Conservation (phyloP, 805 yeast species). For the Lipomyces orientalis region DNA sequence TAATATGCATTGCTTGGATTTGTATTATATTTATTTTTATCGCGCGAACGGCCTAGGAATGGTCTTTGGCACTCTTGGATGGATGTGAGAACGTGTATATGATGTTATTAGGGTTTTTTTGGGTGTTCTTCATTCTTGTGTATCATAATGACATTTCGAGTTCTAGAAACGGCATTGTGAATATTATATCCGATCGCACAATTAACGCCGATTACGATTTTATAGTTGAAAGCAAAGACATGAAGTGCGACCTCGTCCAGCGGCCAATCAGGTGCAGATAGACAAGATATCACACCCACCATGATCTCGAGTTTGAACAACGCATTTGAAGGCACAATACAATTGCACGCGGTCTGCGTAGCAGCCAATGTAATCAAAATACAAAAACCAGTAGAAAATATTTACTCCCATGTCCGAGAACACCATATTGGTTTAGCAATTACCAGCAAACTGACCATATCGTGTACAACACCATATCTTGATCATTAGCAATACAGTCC, state of each 20-base stretch:
- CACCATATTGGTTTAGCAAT: background rate
- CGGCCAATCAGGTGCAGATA: too few relatives aligned
- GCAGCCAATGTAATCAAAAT: background rate
- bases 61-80: background rate
- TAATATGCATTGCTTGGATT: background rate
- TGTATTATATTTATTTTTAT: background rate
- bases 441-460: background rate
- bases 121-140: background rate
- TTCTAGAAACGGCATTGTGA: too few relatives aligned
- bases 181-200: too few relatives aligned
- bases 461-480: background rate
- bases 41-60: background rate
- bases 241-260: too few relatives aligned
- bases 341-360: background rate
- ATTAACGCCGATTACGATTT: too few relatives aligned
- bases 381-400: background rate
- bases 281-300: too few relatives aligned
- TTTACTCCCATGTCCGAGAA: background rate
- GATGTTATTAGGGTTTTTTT: background rate
- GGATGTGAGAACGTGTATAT: background rate
- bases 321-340: too few relatives aligned
- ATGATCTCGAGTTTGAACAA: too few relatives aligned
- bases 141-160: too few relatives aligned
- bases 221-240: too few relatives aligned
- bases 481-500: background rate